Conservation (phyloP, 2,329 filamentous ascomycete species). For the Fusarium udum region DNA sequence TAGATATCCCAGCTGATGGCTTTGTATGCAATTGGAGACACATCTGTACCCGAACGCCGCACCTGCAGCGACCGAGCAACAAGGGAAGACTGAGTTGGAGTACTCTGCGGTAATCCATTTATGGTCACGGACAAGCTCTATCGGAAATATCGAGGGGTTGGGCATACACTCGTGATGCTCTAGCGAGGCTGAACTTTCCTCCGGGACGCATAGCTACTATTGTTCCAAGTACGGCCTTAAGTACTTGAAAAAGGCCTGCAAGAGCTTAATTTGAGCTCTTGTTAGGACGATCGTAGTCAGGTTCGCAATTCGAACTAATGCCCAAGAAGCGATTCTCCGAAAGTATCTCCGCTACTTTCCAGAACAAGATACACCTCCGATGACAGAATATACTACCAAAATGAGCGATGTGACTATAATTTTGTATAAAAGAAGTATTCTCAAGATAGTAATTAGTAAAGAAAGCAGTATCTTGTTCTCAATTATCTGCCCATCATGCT, state of each 20-base stretch:
- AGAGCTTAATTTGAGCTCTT: background rate
- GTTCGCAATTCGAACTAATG: background rate
- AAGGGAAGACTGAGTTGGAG: fast-evolving
- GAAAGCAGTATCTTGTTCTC: too few species aligned
- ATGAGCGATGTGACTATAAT: background rate
- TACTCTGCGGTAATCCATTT: background rate
- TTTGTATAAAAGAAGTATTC: constrained; percentile 3
- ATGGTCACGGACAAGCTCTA: background rate
- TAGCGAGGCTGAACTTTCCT: background rate
- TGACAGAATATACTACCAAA: constrained; percentile 26
- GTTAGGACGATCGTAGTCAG: background rate
- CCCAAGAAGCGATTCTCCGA: constrained; percentile 16
- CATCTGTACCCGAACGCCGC: fast-evolving
- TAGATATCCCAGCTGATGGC: background rate
- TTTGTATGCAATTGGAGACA: background rate
- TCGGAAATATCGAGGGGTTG: background rate
- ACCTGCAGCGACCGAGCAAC: fast-evolving
- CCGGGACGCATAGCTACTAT: background rate
- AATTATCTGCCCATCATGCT: constrained; percentile 4
- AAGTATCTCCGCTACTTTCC: constrained; percentile 33
- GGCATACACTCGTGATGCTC: background rate
- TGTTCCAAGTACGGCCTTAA: background rate
- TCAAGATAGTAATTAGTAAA: background rate
- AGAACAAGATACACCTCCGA: constrained; percentile 31
- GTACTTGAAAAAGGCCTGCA: too few species aligned